These are phyloP conservation scores for Cyclotella atomus DNA, from an alignment of 108 stramenopile genomes.

Conservation along the genomic window DNA sequence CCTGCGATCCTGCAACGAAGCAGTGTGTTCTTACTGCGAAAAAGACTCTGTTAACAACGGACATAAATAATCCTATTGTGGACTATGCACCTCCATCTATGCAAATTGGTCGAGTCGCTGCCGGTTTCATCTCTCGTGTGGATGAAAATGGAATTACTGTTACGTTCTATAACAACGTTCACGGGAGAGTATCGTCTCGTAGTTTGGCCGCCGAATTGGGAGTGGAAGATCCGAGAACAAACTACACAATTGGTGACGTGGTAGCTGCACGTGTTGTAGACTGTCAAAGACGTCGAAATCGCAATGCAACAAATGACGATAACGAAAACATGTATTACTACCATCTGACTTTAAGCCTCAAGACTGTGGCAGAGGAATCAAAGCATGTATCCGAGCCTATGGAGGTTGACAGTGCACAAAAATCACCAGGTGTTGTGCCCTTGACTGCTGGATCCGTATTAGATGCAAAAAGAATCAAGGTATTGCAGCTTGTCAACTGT, in stretches of 20 bases:
- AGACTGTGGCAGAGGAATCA: conserved; percentile 41
- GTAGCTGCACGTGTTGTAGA: conserved; percentile 75
- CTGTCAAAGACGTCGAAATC: conserved; percentile 39
- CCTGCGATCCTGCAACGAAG: conserved; percentile 58
- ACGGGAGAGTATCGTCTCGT: conserved; percentile 71
- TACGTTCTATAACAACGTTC: conserved; percentile 84
- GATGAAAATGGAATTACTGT: conserved; percentile 75
- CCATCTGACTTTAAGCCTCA: conserved; percentile 40
- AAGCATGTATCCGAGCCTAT: conserved; percentile 3
- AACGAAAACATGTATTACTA: conserved; percentile 38
- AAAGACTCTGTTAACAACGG: conserved; percentile 64
- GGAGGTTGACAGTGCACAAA: conserved; percentile 24
- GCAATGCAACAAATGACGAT: conserved; percentile 24
- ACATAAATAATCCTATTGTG: conserved; percentile 53
- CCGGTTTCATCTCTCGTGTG: conserved; percentile 81
- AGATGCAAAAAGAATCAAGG: conserved; percentile 71
- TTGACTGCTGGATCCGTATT: conserved; percentile 70
- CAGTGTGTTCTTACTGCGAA: conserved; percentile 83
- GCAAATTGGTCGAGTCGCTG: conserved; percentile 42
- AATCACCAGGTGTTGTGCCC: conserved; percentile 27
- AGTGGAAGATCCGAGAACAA: conserved; percentile 72
- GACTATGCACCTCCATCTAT: conserved; percentile 51
- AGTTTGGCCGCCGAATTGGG: conserved; percentile 78
- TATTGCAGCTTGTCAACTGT: conserved; percentile 67
- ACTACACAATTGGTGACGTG: conserved; percentile 81